phyloP scores from a whole-genome alignment of 768 basidiomycete species.

The Podaxis sp. region DNA sequence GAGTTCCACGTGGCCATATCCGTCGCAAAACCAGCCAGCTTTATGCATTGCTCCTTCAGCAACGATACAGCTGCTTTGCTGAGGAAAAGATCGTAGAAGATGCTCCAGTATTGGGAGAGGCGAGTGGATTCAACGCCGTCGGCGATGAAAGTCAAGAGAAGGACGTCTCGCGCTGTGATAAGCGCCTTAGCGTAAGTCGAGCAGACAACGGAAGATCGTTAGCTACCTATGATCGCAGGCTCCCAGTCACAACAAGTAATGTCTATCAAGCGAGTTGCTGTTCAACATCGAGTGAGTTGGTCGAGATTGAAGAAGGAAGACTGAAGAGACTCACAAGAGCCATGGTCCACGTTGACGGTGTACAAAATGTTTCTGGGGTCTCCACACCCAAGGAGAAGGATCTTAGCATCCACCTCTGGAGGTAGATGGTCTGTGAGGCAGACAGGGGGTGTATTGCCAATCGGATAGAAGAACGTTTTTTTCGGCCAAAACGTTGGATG shows the following conservation, averaged over 20 bases:
- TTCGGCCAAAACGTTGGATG: constrained; percentile 44
- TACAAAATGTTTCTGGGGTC: constrained; percentile 56
- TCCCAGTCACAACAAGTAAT: constrained; percentile 55
- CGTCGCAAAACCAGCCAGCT: constrained; percentile 33
- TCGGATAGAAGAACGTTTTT: constrained; percentile 52
- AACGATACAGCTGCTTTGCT: constrained; percentile 33
- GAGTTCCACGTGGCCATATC: constrained; percentile 37
- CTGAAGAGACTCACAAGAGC: constrained; percentile 21
- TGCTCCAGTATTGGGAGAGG: constrained; percentile 35
- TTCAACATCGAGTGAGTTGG: constrained; percentile 1
- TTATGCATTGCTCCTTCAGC: constrained; percentile 38
- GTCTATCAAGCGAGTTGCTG: constrained; percentile 35
- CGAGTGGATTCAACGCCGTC: constrained; percentile 27
- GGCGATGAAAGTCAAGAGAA: constrained; percentile 43
- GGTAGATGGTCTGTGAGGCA: constrained; percentile 47
- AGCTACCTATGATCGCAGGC: constrained; percentile 43
- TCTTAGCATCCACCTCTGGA: constrained; percentile 44
- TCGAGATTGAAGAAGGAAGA: background rate
- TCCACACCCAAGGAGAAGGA: constrained; percentile 57
- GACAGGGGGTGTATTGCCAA: constrained; percentile 59
- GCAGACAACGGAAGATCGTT: background rate
- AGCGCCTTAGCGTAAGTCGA: background rate
- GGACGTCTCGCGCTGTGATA: constrained; percentile 44
- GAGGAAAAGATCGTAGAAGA: constrained; percentile 50
- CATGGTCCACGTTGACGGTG: constrained; percentile 37